Evolutionary conservation across 2,329 filamentous ascomycete genomes (phyloP), one percentile per base, ranked within the genome.

Genomic region (Monilinia fructigena): DNA sequence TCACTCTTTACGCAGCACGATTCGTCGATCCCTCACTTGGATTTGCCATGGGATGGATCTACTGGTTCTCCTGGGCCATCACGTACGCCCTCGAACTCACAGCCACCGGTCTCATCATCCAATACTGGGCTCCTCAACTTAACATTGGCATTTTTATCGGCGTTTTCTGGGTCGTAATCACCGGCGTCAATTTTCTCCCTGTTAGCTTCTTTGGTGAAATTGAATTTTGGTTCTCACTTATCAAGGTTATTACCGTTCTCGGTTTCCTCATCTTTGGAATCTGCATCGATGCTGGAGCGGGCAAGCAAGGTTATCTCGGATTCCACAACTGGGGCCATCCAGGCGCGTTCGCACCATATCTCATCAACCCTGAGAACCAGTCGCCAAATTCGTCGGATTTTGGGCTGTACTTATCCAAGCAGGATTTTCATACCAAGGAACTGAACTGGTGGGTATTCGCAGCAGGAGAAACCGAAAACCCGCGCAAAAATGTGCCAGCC

Each of bases 41-140:
- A 10, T 93, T 93, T 73, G 83, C 89, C 26, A 89, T 93, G 83
- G 90, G 91, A 26, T 93, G 90, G 90, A 87, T 91, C 68, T 93
- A 93, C 78, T 93, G 89, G 88, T 92, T 92, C 74, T 88, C 84
- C 48, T 93, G 88, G 89, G 82, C 86, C 23, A 86, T 89, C 66
- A 92, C 89, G 0, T 90, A 86, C 71, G 89, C 89, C 0, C 83
- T 92, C 11, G 90, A 93, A 74, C 80, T 93, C 50, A 90, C 86
- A 0, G 88, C 89, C 0, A 86, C 89, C 1, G 89, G 89, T 6
- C 79, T 92, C 58, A 89, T 93, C 66, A 90, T 93, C 69, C 86
- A 92, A 75, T 93, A 89, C 76, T 93, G 90, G 90, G 81, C 86
- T 66, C 69, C 79, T 1, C 75, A 77, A 26, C 78, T 92, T 67